These are phyloP conservation scores for Xylariaceae sp. DNA, from an alignment of 2,329 filamentous ascomycete species.

Conservation along the genomic window DNA sequence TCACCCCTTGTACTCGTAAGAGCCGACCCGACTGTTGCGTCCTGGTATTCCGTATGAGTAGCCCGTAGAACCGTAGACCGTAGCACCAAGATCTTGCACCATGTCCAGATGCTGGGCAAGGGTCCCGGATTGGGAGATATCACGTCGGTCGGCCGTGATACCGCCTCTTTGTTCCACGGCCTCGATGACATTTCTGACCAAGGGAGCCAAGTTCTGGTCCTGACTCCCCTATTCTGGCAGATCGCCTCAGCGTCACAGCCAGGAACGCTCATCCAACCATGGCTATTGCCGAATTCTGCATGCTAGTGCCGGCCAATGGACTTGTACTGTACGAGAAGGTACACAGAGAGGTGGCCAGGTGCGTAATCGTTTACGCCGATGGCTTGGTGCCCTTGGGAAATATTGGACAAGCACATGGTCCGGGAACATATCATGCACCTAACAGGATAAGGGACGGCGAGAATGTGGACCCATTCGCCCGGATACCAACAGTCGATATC, in stretches of 20 bases:
- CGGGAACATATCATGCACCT: too few relatives aligned
- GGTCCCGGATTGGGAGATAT: not conserved
- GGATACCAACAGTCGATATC: too few relatives aligned
- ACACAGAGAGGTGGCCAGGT: not conserved
- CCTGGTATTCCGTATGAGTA: not conserved
- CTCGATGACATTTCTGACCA: not conserved
- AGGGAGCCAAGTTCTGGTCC: not conserved
- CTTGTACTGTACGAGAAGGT: not conserved
- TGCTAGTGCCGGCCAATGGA: slow-evolving; percentile 17
- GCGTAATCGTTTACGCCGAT: slow-evolving; percentile 20
- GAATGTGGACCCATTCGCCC: too few relatives aligned
- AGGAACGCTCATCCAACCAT: not conserved
- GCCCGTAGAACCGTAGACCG: not conserved
- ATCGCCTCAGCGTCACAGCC: not conserved
- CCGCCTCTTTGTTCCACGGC: slow-evolving; percentile 1
- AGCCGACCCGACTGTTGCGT: not conserved
- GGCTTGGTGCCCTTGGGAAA: slow-evolving; percentile 25
- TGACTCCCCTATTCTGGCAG: not conserved
- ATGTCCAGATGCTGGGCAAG: not conserved
- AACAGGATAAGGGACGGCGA: too few relatives aligned
- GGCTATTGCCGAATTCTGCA: slow-evolving; percentile 20
- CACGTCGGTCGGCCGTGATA: slow-evolving; percentile 5
- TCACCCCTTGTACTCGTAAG: not conserved
- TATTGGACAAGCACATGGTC: not conserved
- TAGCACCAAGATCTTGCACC: slow-evolving; percentile 3